A percentile compares a stretch with the other conserved stretches of the same genome.
Conservation (phyloP, 441 rosid species). For the Raphanus hybrid region DNA sequence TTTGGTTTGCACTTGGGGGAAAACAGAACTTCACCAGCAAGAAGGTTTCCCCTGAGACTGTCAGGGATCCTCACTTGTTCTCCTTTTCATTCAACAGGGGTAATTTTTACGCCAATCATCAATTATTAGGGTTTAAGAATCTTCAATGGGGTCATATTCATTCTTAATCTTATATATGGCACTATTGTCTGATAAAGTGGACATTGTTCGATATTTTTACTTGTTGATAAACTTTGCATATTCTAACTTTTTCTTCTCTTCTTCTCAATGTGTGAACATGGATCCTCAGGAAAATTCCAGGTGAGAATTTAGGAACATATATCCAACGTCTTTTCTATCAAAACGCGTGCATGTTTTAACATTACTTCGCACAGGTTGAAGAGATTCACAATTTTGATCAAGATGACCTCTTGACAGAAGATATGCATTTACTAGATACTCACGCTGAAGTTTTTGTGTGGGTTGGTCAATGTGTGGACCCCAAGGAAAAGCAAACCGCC, state of each 20-base stretch:
- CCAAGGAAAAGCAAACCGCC: constrained; percentile 88
- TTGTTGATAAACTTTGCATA: neutral
- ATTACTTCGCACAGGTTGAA: constrained; percentile 70
- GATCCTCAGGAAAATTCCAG: constrained; percentile 87
- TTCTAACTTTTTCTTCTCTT: constrained; percentile 55
- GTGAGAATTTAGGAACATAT: constrained; percentile 54
- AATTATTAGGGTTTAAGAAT: neutral
- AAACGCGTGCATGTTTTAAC: constrained; percentile 29
- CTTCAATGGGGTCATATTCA: too few species aligned
- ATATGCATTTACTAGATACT: constrained; percentile 88
- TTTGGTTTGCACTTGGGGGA: constrained; percentile 99
- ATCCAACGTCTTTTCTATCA: constrained; percentile 21
- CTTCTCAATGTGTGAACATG: constrained; percentile 45
- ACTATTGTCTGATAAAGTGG: too few species aligned
- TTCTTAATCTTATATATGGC: neutral
- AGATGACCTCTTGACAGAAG: constrained; percentile 97
- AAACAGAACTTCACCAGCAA: constrained; percentile 90
- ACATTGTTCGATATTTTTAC: too few species aligned
- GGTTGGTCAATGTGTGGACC: constrained; percentile 91
- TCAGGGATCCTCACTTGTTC: constrained; percentile 93
- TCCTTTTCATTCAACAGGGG: constrained; percentile 76
- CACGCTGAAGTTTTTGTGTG: constrained; percentile 97
- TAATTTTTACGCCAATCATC: constrained; percentile 25
- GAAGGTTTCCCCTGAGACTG: constrained; percentile 64
- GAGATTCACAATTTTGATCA: constrained; percentile 94